Evolutionary conservation across 495 filamentous ascomycete genomes (phyloP).

Genomic region (Saxispiralis lemnorum): DNA sequence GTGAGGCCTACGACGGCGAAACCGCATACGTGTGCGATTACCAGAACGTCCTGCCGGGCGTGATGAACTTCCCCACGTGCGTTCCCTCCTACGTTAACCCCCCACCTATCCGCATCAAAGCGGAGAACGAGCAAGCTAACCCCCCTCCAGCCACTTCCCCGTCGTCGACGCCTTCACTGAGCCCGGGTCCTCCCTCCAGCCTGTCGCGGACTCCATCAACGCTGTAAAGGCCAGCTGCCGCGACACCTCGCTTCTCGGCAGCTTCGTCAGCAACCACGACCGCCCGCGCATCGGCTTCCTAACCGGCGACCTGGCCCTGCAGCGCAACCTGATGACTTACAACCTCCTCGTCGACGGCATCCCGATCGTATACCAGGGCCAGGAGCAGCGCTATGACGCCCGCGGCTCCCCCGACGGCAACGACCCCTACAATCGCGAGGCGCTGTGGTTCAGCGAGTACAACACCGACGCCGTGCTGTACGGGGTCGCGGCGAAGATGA

Average conservation of each 20-base stretch:
- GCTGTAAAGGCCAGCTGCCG: slow-evolving; percentile 28
- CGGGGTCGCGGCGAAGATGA: slow-evolving; percentile 36
- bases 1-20: slow-evolving; percentile 52
- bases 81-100: not conserved
- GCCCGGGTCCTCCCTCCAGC: slow-evolving; percentile 13
- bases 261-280: slow-evolving; percentile 38
- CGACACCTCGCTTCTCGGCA: slow-evolving; percentile 49
- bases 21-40: slow-evolving; percentile 44
- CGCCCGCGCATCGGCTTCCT: slow-evolving; percentile 17
- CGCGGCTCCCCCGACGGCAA: slow-evolving; percentile 25
- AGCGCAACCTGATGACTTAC: slow-evolving; percentile 54
- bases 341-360: slow-evolving; percentile 54
- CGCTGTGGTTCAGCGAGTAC: slow-evolving; percentile 54
- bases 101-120: not conserved
- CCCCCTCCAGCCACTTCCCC: slow-evolving; percentile 30
- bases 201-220: slow-evolving; percentile 15
- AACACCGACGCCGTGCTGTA: slow-evolving; percentile 42
- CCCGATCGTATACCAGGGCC: slow-evolving; percentile 50
- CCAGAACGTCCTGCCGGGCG: slow-evolving; percentile 41
- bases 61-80: slow-evolving; percentile 54
- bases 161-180: slow-evolving; percentile 40
- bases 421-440: slow-evolving; percentile 54
- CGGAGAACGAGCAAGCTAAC: not conserved
- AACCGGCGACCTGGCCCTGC: slow-evolving; percentile 29
- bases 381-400: slow-evolving; percentile 47